Evolutionary conservation across 192 early-diverging fungal genomes (phyloP), one percentile per base, ranked within the genome.

Genomic region (Coemansia sp.): DNA sequence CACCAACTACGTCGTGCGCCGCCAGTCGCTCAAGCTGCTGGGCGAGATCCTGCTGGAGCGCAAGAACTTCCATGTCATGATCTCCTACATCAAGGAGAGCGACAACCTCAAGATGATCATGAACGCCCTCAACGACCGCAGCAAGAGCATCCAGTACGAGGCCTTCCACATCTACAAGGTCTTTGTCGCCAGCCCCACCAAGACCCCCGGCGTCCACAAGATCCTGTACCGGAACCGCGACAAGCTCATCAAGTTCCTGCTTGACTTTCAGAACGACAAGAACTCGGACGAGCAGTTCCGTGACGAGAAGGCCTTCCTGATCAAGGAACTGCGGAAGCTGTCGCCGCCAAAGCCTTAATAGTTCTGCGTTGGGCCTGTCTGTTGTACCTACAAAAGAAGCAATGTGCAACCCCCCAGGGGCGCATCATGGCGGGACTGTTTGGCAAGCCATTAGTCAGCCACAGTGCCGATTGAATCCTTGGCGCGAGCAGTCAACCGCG

Each of bases 81-180:
- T 89, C 25, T 74, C 82, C 41, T 99, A 91, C 69, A 99, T 99
- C 58, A 80, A 80, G 55, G 85, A 80, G 46, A 81, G 89, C 47
- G 90, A 87, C 32, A 98, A 99, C 56, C 73, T 99, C 43, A 96
- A 96, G 73, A 80, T 96, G 54, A 92, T 97, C 82, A 99, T 99
- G 96, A 96, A 89, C 49, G 70, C 95, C 43, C 74, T 99, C 39
- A 81, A 90, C 44, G 92, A 98, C 68, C 87, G 81, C 60, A 95
- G 92, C 65, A 83, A 90, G 58, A 99, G 96, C 61, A 99, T 99
- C 54, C 96, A 98, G 75, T 98, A 96, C 73, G 96, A 99, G 70
- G 96, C 96, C 0, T 99, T 99, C 80, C 96, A 99, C 76, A 93
- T 98, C 22, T 99, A 98, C 78, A 99, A 99, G 82, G 88, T 96